phyloP scores from a whole-genome alignment of 495 filamentous ascomycete species.

The Pseudotulostoma volvatum region DNA sequence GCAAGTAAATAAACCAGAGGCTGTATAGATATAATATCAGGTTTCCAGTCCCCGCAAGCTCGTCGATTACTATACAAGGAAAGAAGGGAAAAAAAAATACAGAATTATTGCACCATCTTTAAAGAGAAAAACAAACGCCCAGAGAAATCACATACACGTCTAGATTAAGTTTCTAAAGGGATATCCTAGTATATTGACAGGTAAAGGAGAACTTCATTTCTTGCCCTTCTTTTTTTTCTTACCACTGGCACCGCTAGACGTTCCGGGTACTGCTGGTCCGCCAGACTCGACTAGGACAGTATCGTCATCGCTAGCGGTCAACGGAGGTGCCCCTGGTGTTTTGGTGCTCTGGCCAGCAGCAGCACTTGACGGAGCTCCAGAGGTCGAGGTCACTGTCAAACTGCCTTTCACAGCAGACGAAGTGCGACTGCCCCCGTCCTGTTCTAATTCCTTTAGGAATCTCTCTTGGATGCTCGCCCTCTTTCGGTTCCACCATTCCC shows the following conservation, averaged over 20 bases:
- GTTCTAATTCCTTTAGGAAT: constrained; percentile 68
- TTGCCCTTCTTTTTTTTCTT: constrained; percentile 68
- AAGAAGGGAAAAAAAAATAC: too few relatives aligned
- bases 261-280: constrained; percentile 31
- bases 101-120: too few relatives aligned
- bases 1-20: too few relatives aligned
- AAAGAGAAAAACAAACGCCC: too few relatives aligned
- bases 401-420: constrained; percentile 4
- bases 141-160: too few relatives aligned
- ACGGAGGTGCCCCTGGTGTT: constrained; percentile 7
- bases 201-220: constrained; percentile 37
- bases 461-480: constrained; percentile 53
- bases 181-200: too few relatives aligned
- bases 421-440: constrained; percentile 13
- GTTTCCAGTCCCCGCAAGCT: too few relatives aligned
- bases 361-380: constrained; percentile 7
- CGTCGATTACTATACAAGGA: too few relatives aligned
- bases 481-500: constrained; percentile 82
- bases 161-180: too few relatives aligned
- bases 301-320: constrained; percentile 58
- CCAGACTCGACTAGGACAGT: constrained; percentile 66
- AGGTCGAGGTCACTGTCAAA: constrained; percentile 7
- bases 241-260: constrained; percentile 19
- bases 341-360: constrained; percentile 5
- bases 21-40: too few relatives aligned